A percentile compares a stretch with the other conserved stretches of the same genome.
These are phyloP conservation scores for Flaveria robusta DNA, from an alignment of 129 eudicot species.

Conservation along the genomic window DNA sequence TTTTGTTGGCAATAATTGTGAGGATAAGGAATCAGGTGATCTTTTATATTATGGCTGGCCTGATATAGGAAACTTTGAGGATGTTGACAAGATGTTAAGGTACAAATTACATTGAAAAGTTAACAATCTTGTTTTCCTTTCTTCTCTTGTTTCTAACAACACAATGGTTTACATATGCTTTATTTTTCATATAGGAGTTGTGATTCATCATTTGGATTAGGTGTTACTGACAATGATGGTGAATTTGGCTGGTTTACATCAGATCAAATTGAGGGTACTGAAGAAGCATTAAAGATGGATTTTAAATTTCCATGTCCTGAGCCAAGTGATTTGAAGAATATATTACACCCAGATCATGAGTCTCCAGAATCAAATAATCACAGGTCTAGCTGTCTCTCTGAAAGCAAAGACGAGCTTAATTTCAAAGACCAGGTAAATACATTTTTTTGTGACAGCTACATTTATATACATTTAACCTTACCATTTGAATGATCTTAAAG, in stretches of 20 bases:
- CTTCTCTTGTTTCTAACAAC: background rate
- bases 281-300: constrained; percentile 50
- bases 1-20: constrained; percentile 46
- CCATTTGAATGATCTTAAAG: constrained; percentile 21
- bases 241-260: constrained; percentile 76
- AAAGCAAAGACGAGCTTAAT: constrained; percentile 35
- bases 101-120: constrained; percentile 22
- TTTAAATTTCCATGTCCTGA: constrained; percentile 48
- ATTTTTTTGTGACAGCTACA: constrained; percentile 7
- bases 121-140: background rate
- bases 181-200: constrained; percentile 61
- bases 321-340: constrained; percentile 40
- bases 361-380: constrained; percentile 32
- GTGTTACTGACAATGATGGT: constrained; percentile 51
- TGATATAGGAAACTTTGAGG: constrained; percentile 82
- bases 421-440: constrained; percentile 46
- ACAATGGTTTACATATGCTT: constrained; percentile 16
- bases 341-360: constrained; percentile 31
- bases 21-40: constrained; percentile 62
- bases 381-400: constrained; percentile 39
- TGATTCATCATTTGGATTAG: constrained; percentile 79
- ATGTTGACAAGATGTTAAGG: constrained; percentile 93
- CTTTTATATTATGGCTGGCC: constrained; percentile 71
- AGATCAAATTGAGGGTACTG: constrained; percentile 55
- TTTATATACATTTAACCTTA: constrained; percentile 12